Evolutionary conservation across 2,329 filamentous ascomycete genomes (phyloP).

Genomic region (Penicillium paneum): DNA sequence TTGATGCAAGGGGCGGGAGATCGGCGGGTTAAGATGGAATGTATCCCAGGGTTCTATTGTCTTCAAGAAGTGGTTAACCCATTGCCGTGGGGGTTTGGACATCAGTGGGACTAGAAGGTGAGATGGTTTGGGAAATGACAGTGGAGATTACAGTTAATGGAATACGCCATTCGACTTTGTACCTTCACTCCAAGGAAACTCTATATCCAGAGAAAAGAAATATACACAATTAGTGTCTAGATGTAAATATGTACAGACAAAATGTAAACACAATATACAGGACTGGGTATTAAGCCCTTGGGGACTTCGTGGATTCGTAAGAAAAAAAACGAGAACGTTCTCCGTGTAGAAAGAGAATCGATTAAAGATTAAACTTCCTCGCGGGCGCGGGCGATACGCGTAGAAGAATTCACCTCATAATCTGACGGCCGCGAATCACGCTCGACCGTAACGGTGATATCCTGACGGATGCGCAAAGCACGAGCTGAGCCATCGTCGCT

Average conservation of each 20-base stretch:
- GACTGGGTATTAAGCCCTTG: conserved; percentile 18
- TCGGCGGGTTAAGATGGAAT: conserved; percentile 7
- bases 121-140: neutral
- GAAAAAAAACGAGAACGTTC: neutral
- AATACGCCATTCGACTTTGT: neutral
- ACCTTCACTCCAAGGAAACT: neutral
- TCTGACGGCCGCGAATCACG: conserved; percentile 15
- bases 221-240: neutral
- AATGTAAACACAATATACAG: neutral
- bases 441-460: conserved; percentile 38
- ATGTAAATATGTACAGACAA: conserved; percentile 15
- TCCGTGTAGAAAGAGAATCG: neutral
- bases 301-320: conserved; percentile 14
- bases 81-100: neutral
- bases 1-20: conserved; percentile 23
- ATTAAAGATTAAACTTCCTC: conserved; percentile 20
- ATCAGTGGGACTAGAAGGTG: neutral
- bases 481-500: conserved; percentile 38
- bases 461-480: conserved; percentile 39
- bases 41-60: neutral
- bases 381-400: conserved; percentile 8
- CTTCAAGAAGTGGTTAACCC: neutral
- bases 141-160: neutral
- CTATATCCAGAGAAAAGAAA: neutral
- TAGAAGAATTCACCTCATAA: conserved; percentile 12